phyloP scores from a whole-genome alignment of 163 green algal genomes.

The Botryococcus braunii region DNA sequence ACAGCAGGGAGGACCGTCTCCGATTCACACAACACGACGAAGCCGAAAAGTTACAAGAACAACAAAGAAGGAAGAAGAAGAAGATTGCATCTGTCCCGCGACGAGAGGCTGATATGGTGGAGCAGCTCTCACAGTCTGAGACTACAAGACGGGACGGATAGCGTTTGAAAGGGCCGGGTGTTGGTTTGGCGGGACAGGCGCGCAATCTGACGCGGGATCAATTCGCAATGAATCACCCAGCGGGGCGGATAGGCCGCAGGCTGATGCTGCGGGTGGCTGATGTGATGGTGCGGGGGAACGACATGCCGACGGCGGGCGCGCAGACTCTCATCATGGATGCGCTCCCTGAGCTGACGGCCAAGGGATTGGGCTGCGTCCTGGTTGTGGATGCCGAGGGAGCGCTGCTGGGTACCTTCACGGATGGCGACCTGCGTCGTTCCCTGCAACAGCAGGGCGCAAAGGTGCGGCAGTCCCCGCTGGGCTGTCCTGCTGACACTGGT shows the following conservation, averaged over 20 bases:
- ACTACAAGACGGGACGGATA: no score
- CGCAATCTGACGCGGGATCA: conserved; percentile 31
- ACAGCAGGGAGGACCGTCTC: no score
- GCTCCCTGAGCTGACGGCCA: conserved; percentile 44
- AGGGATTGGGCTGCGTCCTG: conserved; percentile 46
- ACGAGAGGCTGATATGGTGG: no score
- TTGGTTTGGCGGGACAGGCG: no score
- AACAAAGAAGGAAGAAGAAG: no score
- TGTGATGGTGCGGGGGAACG: conserved; percentile 25
- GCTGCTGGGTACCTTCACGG: conserved; percentile 51
- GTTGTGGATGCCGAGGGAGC: conserved; percentile 18
- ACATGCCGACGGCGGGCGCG: conserved; percentile 20
- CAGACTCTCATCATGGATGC: conserved; percentile 6
- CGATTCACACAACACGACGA: no score
- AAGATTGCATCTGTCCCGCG: no score
- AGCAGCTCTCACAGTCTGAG: no score
- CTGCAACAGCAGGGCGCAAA: conserved; percentile 22
- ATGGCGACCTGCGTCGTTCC: conserved; percentile 46
- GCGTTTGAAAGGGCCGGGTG: no score
- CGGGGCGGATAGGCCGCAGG: conserved; percentile 54
- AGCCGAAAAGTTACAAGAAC: no score
- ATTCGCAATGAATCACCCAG: conserved; percentile 49
- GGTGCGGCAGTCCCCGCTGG: no score
- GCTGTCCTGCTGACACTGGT: not conserved
- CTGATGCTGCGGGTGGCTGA: conserved; percentile 50